These are phyloP conservation scores for Globisporangium nagaii DNA, from an alignment of 352 stramenopile genomes.

Conservation along the genomic window DNA sequence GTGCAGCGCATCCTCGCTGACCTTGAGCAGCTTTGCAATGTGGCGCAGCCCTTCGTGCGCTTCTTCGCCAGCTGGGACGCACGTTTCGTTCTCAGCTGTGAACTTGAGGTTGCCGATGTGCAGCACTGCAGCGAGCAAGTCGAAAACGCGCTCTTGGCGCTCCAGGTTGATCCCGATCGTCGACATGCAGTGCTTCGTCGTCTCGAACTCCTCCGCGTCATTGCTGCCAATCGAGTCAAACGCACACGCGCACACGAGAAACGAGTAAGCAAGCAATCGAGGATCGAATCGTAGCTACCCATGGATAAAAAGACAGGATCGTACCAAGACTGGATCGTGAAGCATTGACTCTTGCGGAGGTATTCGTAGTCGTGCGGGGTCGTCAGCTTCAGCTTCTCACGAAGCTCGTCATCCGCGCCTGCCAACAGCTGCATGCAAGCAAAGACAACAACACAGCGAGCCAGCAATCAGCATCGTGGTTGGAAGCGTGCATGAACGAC, in stretches of 20 bases:
- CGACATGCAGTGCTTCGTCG: constrained; percentile 79
- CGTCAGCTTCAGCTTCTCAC: constrained; percentile 63
- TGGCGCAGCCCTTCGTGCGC: constrained; percentile 43
- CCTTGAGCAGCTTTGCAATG: constrained; percentile 70
- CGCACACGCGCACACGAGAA: not conserved
- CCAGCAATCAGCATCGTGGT: not conserved
- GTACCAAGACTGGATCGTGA: constrained; percentile 62
- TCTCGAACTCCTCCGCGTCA: constrained; percentile 81
- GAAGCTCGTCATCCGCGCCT: constrained; percentile 62
- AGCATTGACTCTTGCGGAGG: constrained; percentile 84
- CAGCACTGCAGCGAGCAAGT: constrained; percentile 80
- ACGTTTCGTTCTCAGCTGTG: constrained; percentile 75
- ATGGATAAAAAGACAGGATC: constrained; percentile 4
- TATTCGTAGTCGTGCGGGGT: constrained; percentile 85
- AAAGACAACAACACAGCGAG: constrained; percentile 4
- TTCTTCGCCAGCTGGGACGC: constrained; percentile 45
- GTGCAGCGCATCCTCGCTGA: constrained; percentile 70
- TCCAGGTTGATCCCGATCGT: constrained; percentile 85
- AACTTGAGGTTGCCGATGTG: constrained; percentile 88
- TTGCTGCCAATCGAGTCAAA: constrained; percentile 13
- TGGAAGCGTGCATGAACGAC: not conserved
- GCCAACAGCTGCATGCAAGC: constrained; percentile 52
- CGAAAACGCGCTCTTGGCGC: constrained; percentile 80
- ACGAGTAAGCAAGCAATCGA: no score
- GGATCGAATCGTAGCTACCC: no score